Percentiles rank a stretch among this genome's conserved stretches.
phyloP scores from a whole-genome alignment of 208 protist species.

The Acanthamoeba sp. region DNA sequence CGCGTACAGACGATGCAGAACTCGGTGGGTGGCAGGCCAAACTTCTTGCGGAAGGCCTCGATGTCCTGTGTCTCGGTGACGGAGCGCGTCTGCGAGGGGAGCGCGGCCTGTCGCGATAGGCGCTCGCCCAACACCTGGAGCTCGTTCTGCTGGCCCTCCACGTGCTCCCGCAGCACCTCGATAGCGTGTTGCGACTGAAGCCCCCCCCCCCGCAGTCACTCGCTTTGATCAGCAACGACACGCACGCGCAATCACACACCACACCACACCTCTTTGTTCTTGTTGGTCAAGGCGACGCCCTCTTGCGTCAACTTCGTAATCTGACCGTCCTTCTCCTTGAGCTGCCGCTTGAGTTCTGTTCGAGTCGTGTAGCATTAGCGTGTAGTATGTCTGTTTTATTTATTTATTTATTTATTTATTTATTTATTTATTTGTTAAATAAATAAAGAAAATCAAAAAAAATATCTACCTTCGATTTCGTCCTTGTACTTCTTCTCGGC shows the following conservation, averaged over 20 bases:
- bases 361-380: no score
- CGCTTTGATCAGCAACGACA: background rate
- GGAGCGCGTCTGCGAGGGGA: slow-evolving; percentile 4
- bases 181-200: background rate
- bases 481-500: background rate
- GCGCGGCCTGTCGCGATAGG: background rate
- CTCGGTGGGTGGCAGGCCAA: background rate
- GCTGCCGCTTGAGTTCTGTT: background rate
- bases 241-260: background rate
- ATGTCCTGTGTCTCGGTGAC: slow-evolving; percentile 18
- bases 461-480: background rate
- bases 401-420: no score
- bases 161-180: background rate
- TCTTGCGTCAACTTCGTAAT: background rate
- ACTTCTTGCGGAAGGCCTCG: slow-evolving; percentile 29
- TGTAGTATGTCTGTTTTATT: no score
- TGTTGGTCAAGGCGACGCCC: background rate
- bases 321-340: background rate
- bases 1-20: slow-evolving; percentile 21
- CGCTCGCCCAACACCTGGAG: background rate
- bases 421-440: no score
- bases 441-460: no score
- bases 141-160: background rate
- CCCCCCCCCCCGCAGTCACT: no score
- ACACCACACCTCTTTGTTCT: background rate